Percentiles rank a stretch among this genome's conserved stretches.
Conservation (phyloP, 2,329 filamentous ascomycete genomes). For the Ramularia collo-cygni region DNA sequence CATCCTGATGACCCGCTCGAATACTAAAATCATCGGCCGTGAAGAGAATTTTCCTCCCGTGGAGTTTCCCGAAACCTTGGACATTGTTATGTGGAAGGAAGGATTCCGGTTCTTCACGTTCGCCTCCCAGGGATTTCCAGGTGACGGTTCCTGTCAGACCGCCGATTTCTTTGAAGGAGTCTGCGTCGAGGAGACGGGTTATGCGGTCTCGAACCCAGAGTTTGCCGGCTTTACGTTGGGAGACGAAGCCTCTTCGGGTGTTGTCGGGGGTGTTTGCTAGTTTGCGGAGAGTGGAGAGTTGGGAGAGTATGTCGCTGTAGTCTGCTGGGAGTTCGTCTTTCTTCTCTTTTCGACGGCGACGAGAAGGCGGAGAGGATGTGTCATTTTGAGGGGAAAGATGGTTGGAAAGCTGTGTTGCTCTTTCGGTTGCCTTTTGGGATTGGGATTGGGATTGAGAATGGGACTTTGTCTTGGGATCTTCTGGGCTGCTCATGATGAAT, state of each 20-base stretch:
- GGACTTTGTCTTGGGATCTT: too few relatives aligned
- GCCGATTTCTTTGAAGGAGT: slow-evolving; percentile 53
- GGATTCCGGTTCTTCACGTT: slow-evolving; percentile 42
- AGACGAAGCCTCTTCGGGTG: slow-evolving; percentile 51
- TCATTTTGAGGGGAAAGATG: slow-evolving; percentile 31
- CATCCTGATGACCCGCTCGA: slow-evolving; percentile 58
- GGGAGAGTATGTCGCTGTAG: slow-evolving; percentile 55
- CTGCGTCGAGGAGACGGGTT: slow-evolving; percentile 49
- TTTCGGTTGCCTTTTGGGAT: slow-evolving; percentile 17
- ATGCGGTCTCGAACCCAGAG: slow-evolving; percentile 59
- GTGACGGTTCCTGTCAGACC: slow-evolving; percentile 53
- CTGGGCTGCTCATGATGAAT: too few relatives aligned
- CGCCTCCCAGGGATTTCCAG: slow-evolving; percentile 46
- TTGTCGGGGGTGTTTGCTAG: slow-evolving; percentile 51
- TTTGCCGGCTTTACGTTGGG: slow-evolving; percentile 58
- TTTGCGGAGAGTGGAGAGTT: slow-evolving; percentile 45
- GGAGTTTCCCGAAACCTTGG: slow-evolving; percentile 46
- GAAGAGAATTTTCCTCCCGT: slow-evolving; percentile 50
- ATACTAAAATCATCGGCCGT: slow-evolving; percentile 60
- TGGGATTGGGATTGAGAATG: too few relatives aligned
- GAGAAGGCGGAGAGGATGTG: slow-evolving; percentile 23
- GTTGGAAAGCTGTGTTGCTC: slow-evolving; percentile 25
- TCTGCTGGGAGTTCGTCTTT: slow-evolving; percentile 48
- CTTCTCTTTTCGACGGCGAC: slow-evolving; percentile 29
- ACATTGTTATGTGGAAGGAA: slow-evolving; percentile 58